These are phyloP conservation scores for Claviceps pusilla DNA, from an alignment of 2,329 filamentous ascomycete species.

Conservation along the genomic window DNA sequence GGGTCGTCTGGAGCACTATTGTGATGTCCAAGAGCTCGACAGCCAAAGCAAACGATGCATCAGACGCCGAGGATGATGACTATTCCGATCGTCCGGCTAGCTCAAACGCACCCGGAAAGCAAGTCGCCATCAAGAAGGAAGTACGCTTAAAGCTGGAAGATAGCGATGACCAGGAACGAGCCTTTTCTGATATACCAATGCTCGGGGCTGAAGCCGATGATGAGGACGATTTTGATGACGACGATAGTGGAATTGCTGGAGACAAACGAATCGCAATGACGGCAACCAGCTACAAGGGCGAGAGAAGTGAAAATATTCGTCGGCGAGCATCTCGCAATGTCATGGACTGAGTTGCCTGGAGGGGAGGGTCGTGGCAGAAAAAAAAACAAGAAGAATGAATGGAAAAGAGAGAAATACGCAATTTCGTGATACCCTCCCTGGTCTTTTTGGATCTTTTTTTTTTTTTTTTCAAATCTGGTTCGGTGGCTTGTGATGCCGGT, in stretches of 20 bases:
- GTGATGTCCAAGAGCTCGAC: constrained; percentile 8
- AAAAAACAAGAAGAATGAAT: too few relatives aligned
- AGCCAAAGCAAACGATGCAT: constrained; percentile 2
- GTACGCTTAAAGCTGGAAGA: constrained; percentile 22
- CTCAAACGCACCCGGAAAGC: constrained; percentile 28
- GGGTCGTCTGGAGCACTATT: constrained; percentile 37
- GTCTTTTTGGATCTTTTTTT: not conserved
- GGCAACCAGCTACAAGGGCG: constrained; percentile 38
- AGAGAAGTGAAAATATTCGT: constrained; percentile 17
- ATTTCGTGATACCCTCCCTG: constrained; percentile 3
- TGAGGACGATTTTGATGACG: constrained; percentile 27
- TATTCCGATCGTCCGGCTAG: constrained; percentile 27
- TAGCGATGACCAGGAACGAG: constrained; percentile 11
- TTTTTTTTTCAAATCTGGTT: not conserved
- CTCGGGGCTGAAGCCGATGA: constrained; percentile 31
- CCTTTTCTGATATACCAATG: constrained; percentile 20
- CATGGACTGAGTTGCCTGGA: constrained; percentile 6
- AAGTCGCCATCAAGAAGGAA: constrained; percentile 27
- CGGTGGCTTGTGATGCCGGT: not conserved
- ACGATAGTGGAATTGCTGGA: constrained; percentile 14
- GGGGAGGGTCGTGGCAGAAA: not conserved
- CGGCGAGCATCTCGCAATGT: constrained; percentile 15
- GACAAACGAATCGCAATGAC: constrained; percentile 30
- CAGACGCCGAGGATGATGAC: constrained; percentile 12
- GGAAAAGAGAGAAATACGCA: not conserved